These are phyloP conservation scores for Diaporthe ampelina DNA, from an alignment of 2,329 filamentous ascomycete species.

Conservation along the genomic window DNA sequence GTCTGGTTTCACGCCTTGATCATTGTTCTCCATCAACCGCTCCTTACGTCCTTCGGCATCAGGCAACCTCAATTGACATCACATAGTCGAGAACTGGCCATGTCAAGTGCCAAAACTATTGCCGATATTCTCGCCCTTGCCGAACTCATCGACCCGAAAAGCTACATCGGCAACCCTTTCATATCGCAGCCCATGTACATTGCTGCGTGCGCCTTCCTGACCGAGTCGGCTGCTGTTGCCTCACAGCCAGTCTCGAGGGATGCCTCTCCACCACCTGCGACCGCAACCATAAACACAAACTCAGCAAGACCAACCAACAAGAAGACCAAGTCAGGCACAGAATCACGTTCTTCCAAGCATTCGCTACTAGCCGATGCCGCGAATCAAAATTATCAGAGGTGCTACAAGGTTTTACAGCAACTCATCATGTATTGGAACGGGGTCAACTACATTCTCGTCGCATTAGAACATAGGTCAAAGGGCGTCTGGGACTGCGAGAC, in stretches of 20 bases:
- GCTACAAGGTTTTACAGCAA: conserved; percentile 85
- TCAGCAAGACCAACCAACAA: not conserved
- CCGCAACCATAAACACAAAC: not conserved
- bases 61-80: conserved; percentile 79
- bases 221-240: conserved; percentile 82
- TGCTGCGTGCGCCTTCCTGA: conserved; percentile 88
- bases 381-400: conserved; percentile 88
- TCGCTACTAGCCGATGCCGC: conserved; percentile 84
- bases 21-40: conserved; percentile 85
- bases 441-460: conserved; percentile 87
- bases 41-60: conserved; percentile 81
- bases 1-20: conserved; percentile 93
- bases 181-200: conserved; percentile 94
- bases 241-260: conserved; percentile 76
- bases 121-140: conserved; percentile 90
- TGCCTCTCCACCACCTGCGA: conserved; percentile 59
- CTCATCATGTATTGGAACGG: conserved; percentile 90
- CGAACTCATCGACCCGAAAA: conserved; percentile 86
- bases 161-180: conserved; percentile 89
- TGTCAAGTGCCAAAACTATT: conserved; percentile 93
- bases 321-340: conserved; percentile 44
- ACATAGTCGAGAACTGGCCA: conserved; percentile 84
- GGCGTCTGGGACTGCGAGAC: conserved; percentile 85
- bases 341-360: conserved; percentile 71
- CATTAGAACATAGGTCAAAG: conserved; percentile 88